These are phyloP conservation scores for Circinella minor DNA, from an alignment of 371 early-diverging fungal genomes.

Conservation along the genomic window DNA sequence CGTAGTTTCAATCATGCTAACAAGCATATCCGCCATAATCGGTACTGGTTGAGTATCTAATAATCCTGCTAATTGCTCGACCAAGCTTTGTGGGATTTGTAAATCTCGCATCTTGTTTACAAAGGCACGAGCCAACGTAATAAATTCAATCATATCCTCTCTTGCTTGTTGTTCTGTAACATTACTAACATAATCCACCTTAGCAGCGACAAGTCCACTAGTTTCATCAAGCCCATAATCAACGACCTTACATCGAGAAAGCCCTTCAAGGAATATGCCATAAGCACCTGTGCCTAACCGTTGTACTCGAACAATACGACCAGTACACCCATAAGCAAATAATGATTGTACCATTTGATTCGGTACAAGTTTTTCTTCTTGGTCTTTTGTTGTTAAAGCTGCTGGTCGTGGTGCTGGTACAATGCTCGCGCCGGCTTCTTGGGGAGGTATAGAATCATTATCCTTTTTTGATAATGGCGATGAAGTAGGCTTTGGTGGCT, in stretches of 20 bases:
- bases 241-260: conserved; percentile 39
- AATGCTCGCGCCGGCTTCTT: not conserved
- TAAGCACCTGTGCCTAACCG: conserved; percentile 43
- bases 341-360: conserved; percentile 18
- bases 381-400: not conserved
- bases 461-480: not conserved
- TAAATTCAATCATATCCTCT: not conserved
- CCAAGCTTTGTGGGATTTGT: conserved; percentile 63
- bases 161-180: not conserved
- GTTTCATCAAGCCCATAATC: not conserved
- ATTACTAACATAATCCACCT: not conserved
- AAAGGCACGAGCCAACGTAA: conserved; percentile 58
- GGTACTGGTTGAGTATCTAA: conserved; percentile 65
- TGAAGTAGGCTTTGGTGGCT: not conserved
- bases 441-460: not conserved
- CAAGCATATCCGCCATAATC: conserved; percentile 72
- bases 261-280: conserved; percentile 46
- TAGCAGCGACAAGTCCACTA: not conserved
- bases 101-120: conserved; percentile 67
- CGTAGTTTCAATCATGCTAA: conserved; percentile 73
- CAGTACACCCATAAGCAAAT: conserved; percentile 44
- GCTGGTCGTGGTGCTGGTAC: not conserved
- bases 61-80: conserved; percentile 66
- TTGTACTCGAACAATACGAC: conserved; percentile 47
- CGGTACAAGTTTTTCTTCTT: conserved; percentile 20